phyloP scores from a whole-genome alignment of 805 yeast genomes.

The Starmerella apicola region DNA sequence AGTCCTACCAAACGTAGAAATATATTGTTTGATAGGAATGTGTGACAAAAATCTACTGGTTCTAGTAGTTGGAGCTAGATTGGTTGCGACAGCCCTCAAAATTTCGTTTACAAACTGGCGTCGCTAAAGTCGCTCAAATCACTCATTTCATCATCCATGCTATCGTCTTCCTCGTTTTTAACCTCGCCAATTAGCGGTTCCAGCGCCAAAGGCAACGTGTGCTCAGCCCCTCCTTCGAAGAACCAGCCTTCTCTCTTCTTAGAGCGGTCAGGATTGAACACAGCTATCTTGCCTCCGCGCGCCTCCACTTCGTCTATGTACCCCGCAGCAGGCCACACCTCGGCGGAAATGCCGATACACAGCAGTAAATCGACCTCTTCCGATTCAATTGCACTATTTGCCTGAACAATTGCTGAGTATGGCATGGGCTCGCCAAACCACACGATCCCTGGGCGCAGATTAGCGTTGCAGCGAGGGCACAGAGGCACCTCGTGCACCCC shows the following conservation, averaged over 20 bases:
- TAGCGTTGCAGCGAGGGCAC: constrained; percentile 60
- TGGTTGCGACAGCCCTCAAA: no score
- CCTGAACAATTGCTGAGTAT: constrained; percentile 44
- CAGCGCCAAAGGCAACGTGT: constrained; percentile 53
- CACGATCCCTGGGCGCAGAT: constrained; percentile 78
- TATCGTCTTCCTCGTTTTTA: neutral
- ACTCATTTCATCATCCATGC: constrained; percentile 6
- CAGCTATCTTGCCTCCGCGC: constrained; percentile 72
- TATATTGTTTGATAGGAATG: no score
- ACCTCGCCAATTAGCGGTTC: constrained; percentile 20
- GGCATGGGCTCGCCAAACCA: constrained; percentile 93
- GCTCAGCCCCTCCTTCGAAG: constrained; percentile 75
- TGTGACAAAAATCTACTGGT: no score
- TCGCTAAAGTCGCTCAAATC: constrained; percentile 8
- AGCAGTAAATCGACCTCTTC: constrained; percentile 56
- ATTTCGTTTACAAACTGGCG: no score
- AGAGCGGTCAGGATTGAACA: constrained; percentile 50
- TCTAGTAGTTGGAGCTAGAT: no score
- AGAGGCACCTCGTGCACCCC: constrained; percentile 46
- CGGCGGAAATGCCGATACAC: constrained; percentile 76
- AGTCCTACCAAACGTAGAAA: no score
- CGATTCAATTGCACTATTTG: constrained; percentile 55
- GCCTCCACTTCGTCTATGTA: constrained; percentile 64
- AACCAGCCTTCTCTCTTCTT: constrained; percentile 32
- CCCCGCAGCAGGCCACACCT: constrained; percentile 87